Evolutionary conservation across 2,329 filamentous ascomycete species (phyloP), one percentile per base, ranked within the genome.

Genomic region (Claviceps cyperi): DNA sequence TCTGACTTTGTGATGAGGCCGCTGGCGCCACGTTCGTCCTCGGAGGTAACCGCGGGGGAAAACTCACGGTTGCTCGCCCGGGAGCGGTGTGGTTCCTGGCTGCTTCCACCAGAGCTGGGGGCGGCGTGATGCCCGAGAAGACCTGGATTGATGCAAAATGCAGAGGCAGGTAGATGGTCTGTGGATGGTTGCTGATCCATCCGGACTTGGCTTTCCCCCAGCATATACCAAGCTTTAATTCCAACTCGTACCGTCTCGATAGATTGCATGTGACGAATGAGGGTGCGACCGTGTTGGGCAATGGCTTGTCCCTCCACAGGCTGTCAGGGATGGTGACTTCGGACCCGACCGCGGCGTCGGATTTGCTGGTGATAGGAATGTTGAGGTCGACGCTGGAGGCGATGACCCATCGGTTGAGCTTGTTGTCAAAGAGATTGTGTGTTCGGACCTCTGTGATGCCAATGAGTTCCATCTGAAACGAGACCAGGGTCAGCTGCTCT

Each of bases 191-290:
- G 28, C 50, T 50, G 49, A 57, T 50, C 36, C 58, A 51, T 4
- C 62, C 60, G 24, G 59, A 58, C 32, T 64, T 62, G 70, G 76
- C 72, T 32, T 76, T 75, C 6, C 84, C 85, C 73, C 87, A 90
- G 51, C 80, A 80, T 38, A 96, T 65, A 1, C 88, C 88, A 7
- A 95, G 70, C 52, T 81, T 81, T 40, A 96, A 70, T 65, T 96
- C 88, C 38, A 98, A 68, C 62, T 90, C 84, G 64, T 98, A 97
- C 48, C 71, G 75, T 28, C 91, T 79, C 48, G 78, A 76, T 46
- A 97, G 77, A 64, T 97, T 97, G 67, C 92, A 98, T 1, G 89
- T 87, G 46, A 80, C 74, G 62, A 98, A 98, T 0, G 81, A 83
- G 0, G 92, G 92, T 9, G 88, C 83, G 11, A 98, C 80, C 0